Base-by-base conservation (phyloP, 2,329 filamentous ascomycete genomes). In the Colletotrichum sp. region DNA sequence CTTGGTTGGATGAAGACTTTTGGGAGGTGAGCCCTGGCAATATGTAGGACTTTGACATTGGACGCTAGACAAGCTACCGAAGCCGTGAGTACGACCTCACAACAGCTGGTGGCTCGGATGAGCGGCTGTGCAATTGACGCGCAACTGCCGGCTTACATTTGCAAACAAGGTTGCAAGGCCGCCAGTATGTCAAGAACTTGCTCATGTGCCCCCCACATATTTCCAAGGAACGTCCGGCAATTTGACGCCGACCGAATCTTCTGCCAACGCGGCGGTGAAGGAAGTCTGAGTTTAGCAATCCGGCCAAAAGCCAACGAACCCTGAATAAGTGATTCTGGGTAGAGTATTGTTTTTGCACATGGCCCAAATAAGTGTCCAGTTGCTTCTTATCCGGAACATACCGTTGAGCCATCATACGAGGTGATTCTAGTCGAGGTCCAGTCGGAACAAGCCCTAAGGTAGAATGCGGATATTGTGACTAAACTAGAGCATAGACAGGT, bases 401-500 rank as follows among this genome's bases (percentile, higher is more conserved):
- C 43, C n/a, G 43, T 51, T 0, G 6, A 51, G n/a, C 1, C 43
- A 21, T 51, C 12, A 51, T 7, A 51, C 6, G n/a, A 51, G 7
- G 43, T 21, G n/a, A 21, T 21, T 51, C n/a, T 51, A 51, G 43
- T 51, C 43, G 43, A 51, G 43, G n/a, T 51, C 43, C n/a, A 51
- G n/a, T 21, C 43, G 11, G 43, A 47, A n/a, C 38, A 47, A 12
- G 18, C 6, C 38, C n/a, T 47, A 18, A 47, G 18, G 38, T n/a
- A 18, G 38, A 47, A 47, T 47, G 18, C 38, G 38, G 38, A n/a
- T 47, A 47, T 47, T 18, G 38, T 51, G 43, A 51, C 1, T 1
- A 51, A 11, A 13, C 18, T 21, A 21, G n/a, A 21, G 6, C 1
- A n/a, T 21, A 51, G 1, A 1, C 0, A 21, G 11, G 43, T 0